A percentile compares a stretch with the other conserved stretches of the same genome.
Conservation (phyloP, 495 filamentous ascomycete genomes). For the Penicillium antarcticum region DNA sequence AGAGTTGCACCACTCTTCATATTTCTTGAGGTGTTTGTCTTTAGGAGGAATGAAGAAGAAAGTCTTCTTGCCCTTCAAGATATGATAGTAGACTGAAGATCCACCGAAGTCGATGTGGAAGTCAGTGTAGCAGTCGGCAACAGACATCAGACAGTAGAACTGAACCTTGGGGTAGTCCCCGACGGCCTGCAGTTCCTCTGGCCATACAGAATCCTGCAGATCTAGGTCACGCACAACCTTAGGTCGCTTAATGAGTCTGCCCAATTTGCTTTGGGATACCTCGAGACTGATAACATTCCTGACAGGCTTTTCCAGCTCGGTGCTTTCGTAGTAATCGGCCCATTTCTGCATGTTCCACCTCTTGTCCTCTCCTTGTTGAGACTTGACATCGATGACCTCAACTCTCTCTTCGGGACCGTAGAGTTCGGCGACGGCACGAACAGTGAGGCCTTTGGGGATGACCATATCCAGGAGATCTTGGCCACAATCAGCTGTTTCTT, state of each 20-base stretch:
- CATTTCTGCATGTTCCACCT: slow-evolving; percentile 70
- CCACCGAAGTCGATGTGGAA: slow-evolving; percentile 82
- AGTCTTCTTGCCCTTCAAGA: slow-evolving; percentile 71
- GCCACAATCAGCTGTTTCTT: slow-evolving; percentile 53
- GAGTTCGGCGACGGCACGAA: slow-evolving; percentile 62
- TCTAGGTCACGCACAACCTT: slow-evolving; percentile 70
- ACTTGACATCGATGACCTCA: slow-evolving; percentile 75
- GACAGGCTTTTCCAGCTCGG: slow-evolving; percentile 55
- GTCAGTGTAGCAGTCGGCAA: slow-evolving; percentile 75
- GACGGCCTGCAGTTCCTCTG: slow-evolving; percentile 54
- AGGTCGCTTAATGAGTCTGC: slow-evolving; percentile 62
- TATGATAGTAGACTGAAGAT: slow-evolving; percentile 76
- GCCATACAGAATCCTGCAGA: slow-evolving; percentile 71
- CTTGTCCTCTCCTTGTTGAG: slow-evolving; percentile 65
- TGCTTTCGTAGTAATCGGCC: slow-evolving; percentile 73
- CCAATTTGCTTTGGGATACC: slow-evolving; percentile 65
- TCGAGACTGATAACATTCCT: slow-evolving; percentile 77
- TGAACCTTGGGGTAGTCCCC: slow-evolving; percentile 62
- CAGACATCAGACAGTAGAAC: slow-evolving; percentile 76
- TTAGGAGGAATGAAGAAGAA: slow-evolving; percentile 79
- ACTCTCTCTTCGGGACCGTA: slow-evolving; percentile 64
- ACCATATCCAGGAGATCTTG: slow-evolving; percentile 73
- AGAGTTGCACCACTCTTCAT: slow-evolving; percentile 74
- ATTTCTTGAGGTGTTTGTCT: slow-evolving; percentile 70
- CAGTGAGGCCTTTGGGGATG: slow-evolving; percentile 65